Conservation (phyloP, 2,329 filamentous ascomycete species). For the Fusarium veterinarium region DNA sequence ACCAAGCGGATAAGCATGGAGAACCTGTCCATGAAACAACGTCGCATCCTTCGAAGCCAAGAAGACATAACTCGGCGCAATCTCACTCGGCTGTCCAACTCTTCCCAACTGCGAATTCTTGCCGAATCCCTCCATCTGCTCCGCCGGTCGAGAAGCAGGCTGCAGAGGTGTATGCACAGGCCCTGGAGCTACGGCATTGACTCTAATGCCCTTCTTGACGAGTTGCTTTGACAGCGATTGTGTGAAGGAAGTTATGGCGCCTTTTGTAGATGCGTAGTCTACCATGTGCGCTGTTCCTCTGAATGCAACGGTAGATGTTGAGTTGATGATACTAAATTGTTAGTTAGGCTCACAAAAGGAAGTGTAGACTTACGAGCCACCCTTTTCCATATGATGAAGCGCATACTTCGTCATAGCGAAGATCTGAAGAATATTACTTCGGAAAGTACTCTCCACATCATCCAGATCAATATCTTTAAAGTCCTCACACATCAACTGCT, state of each 20-base stretch:
- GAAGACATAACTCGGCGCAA: constrained; percentile 56
- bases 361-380: constrained; percentile 52
- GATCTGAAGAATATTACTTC: constrained; percentile 67
- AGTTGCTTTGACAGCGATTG: constrained; percentile 63
- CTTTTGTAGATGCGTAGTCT: constrained; percentile 69
- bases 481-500: constrained; percentile 65
- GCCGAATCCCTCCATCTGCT: constrained; percentile 59
- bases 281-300: constrained; percentile 62
- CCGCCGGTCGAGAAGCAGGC: constrained; percentile 55
- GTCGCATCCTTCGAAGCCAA: constrained; percentile 54
- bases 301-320: constrained; percentile 65
- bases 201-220: constrained; percentile 66
- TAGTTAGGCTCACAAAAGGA: not conserved
- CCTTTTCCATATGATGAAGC: constrained; percentile 64
- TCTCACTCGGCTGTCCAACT: constrained; percentile 57
- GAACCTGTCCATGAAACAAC: constrained; percentile 54
- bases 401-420: constrained; percentile 70
- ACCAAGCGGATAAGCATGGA: constrained; percentile 55
- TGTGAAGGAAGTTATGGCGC: constrained; percentile 68
- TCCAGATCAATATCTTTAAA: constrained; percentile 66
- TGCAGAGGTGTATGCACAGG: constrained; percentile 59
- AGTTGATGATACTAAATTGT: constrained; percentile 64
- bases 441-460: constrained; percentile 66
- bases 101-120: constrained; percentile 52
- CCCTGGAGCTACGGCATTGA: constrained; percentile 59